Percentiles rank a stretch among this genome's conserved stretches.
phyloP scores from a whole-genome alignment of 2,329 filamentous ascomycete genomes.

The Aspergillus quadricinctus region DNA sequence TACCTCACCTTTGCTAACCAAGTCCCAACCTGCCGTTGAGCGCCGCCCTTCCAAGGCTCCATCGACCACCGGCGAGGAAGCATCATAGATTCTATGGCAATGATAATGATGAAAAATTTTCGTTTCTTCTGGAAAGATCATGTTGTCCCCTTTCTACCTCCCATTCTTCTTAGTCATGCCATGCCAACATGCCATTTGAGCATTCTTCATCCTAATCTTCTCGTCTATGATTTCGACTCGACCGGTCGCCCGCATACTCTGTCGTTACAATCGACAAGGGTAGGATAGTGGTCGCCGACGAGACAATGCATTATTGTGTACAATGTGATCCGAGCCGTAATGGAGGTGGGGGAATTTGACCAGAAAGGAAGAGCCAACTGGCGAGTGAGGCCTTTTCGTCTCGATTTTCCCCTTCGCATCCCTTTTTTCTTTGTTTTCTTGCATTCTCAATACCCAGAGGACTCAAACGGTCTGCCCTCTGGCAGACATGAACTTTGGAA shows the following conservation, averaged over 20 bases:
- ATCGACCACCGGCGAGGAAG: slow-evolving; percentile 37
- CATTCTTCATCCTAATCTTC: slow-evolving; percentile 17
- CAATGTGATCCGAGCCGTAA: slow-evolving; percentile 14
- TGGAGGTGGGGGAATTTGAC: slow-evolving; percentile 3
- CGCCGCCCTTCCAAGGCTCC: slow-evolving; percentile 42
- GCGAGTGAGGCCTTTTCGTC: slow-evolving; percentile 12
- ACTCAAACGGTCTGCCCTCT: slow-evolving; percentile 9
- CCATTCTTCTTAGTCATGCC: slow-evolving; percentile 13
- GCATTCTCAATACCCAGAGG: slow-evolving; percentile 26
- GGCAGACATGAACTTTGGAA: background rate
- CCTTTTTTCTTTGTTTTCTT: slow-evolving; percentile 9
- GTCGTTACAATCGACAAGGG: background rate
- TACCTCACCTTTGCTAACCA: slow-evolving; percentile 44
- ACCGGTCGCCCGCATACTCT: slow-evolving; percentile 8
- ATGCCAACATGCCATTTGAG: slow-evolving; percentile 14
- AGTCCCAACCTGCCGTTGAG: slow-evolving; percentile 43
- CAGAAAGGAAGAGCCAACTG: slow-evolving; percentile 8
- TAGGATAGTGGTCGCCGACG: background rate
- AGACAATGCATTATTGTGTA: slow-evolving; percentile 16
- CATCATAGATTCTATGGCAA: slow-evolving; percentile 38
- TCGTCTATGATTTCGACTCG: slow-evolving; percentile 19
- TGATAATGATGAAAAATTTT: slow-evolving; percentile 35
- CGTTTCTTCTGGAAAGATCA: slow-evolving; percentile 33
- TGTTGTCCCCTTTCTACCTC: slow-evolving; percentile 14
- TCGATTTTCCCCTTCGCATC: slow-evolving; percentile 4